These are phyloP conservation scores for Aspergillus indologenus DNA, from an alignment of 495 filamentous ascomycete genomes.

Conservation along the genomic window DNA sequence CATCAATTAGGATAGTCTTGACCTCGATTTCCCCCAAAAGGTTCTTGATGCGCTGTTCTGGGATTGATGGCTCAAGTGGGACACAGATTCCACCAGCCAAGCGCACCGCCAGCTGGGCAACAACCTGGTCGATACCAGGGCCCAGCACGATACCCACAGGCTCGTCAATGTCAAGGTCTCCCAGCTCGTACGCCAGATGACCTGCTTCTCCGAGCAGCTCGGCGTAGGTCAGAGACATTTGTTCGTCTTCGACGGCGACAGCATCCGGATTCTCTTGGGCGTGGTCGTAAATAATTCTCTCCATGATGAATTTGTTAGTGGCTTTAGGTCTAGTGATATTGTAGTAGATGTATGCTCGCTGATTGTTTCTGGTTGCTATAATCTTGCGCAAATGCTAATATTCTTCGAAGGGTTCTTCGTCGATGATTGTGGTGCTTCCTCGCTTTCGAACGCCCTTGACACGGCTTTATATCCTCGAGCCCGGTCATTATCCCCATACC, in stretches of 20 bases:
- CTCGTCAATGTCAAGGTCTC: background rate
- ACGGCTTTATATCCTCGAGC: background rate
- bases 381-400: background rate
- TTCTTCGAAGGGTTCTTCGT: background rate
- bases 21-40: background rate
- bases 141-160: slow-evolving; percentile 4
- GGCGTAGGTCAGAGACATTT: slow-evolving; percentile 1
- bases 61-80: slow-evolving; percentile 2
- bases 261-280: slow-evolving; percentile 1
- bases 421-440: background rate
- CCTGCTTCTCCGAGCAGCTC: slow-evolving; percentile 3
- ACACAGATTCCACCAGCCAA: slow-evolving; percentile 7
- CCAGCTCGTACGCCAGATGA: background rate
- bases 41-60: background rate
- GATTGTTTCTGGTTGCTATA: background rate
- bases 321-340: background rate
- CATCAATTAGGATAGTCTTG: background rate
- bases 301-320: background rate
- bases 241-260: background rate
- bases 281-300: slow-evolving; percentile 3
- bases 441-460: background rate
- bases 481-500: background rate
- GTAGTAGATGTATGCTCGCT: background rate
- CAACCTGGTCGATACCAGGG: slow-evolving; percentile 3
- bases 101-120: slow-evolving; percentile 9